Evolutionary conservation across 805 yeast genomes (phyloP), one percentile per base, ranked within the genome.

Genomic region (Lipomyces yamadae): DNA sequence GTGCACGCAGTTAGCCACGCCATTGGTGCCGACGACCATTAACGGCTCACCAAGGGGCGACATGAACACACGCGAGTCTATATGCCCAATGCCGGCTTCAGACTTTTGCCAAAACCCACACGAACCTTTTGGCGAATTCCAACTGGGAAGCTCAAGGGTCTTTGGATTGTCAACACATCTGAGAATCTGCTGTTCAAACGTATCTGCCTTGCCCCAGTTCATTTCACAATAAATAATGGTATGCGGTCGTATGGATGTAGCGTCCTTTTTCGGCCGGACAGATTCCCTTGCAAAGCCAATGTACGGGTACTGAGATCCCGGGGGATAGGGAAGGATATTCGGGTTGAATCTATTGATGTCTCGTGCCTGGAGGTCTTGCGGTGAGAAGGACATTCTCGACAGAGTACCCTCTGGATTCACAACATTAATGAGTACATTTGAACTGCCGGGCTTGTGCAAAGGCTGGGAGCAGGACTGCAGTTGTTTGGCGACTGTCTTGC

Each of bases 11-110:
- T 55, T 63, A 30, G 35, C 45, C 3, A 18, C 2, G 33, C 65
- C 64, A 30, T 60, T 55, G 10, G 63, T 56, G 54, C 67, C 66
- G 56, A 68, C 57, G 53, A 67, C 54, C 57, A 68, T 50, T 18
- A 68, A 35, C 18, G 71, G 71, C 60, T 66, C 71, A 30, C 71
- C 71, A 13, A 2, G 8, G 13, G 70, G 66, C 6, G 70, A 67
- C 48, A 60, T 55, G 52, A 68, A 67, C 11, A 66, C 61, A 2
- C 70, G 65, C n/a, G 70, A 63, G 42, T 68, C 71, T 13, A 59
- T 37, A 30, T 58, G 65, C 24, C 70, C 70, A 18, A 58, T 37
- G 24, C 56, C 61, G 3, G 34, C 4, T 33, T 6, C 42, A 32
- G 62, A 45, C 8, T 24, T 48, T 18, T 48, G 45, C 13, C 24